Percentiles rank a stretch among this genome's conserved stretches.
Conservation (phyloP, 2,329 filamentous ascomycete species). For the Phialophora tarda region DNA sequence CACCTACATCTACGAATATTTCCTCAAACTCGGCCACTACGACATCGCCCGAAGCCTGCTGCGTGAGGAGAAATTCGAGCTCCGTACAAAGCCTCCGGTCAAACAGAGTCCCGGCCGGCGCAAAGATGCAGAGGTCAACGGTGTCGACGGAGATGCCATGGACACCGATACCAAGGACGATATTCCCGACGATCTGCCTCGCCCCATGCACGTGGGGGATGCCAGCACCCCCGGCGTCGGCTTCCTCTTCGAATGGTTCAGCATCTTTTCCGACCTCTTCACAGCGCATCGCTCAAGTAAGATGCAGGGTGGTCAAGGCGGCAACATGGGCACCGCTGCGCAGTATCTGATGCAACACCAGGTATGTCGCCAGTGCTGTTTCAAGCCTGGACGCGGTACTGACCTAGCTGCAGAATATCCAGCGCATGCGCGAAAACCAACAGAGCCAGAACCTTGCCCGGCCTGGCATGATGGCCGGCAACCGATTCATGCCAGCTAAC, state of each 20-base stretch:
- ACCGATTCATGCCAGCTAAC: conserved; percentile 64
- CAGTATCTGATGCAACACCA: conserved; percentile 84
- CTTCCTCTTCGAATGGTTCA: conserved; percentile 98
- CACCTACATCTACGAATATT: conserved; percentile 74
- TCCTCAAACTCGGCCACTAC: conserved; percentile 82
- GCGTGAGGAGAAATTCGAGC: conserved; percentile 63
- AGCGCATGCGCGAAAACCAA: conserved; percentile 71
- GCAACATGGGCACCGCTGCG: conserved; percentile 54
- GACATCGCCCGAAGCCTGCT: conserved; percentile 80
- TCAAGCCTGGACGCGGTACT: conserved; percentile 20
- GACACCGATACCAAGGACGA: conserved; percentile 84
- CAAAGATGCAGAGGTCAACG: conserved; percentile 73
- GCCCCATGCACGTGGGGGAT: conserved; percentile 60
- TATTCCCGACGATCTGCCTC: conserved; percentile 78
- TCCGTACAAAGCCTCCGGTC: conserved; percentile 62
- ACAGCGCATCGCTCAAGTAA: conserved; percentile 75
- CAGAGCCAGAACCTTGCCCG: conserved; percentile 75
- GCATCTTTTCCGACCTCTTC: conserved; percentile 95
- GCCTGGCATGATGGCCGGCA: conserved; percentile 62
- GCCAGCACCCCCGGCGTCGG: conserved; percentile 64
- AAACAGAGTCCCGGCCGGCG: conserved; percentile 73
- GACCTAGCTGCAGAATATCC: conserved; percentile 26
- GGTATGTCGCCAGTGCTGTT: conserved; percentile 59
- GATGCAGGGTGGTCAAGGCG: conserved; percentile 53
- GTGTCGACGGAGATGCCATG: conserved; percentile 75